These are phyloP conservation scores for Pisolithus sp. DNA, from an alignment of 768 basidiomycete species.

Conservation along the genomic window DNA sequence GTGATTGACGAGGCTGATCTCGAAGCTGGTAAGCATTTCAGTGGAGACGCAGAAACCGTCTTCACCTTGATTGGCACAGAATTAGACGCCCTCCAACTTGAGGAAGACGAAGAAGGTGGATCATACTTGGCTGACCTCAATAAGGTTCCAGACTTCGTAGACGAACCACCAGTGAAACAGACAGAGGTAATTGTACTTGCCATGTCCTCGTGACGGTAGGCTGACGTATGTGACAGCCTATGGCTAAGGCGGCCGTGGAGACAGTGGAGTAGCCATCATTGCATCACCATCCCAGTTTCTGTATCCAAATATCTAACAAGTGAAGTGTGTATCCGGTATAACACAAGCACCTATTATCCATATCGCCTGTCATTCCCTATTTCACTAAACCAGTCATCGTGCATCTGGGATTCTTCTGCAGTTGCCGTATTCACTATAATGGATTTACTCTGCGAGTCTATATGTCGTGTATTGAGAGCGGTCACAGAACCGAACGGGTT, in stretches of 20 bases:
- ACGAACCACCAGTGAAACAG: conserved; percentile 73
- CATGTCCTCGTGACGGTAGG: background rate
- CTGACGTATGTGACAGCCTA: conserved; percentile 28
- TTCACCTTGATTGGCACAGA: conserved; percentile 43
- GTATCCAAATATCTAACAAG: background rate
- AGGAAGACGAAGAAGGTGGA: conserved; percentile 85
- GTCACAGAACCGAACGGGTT: background rate
- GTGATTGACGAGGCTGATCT: conserved; percentile 97
- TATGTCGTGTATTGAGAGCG: conserved; percentile 5
- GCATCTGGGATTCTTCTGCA: conserved; percentile 46
- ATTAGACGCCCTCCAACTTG: conserved; percentile 87
- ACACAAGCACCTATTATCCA: conserved; percentile 44
- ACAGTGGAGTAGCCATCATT: conserved; percentile 32
- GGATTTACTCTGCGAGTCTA: conserved; percentile 84
- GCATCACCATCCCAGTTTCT: background rate
- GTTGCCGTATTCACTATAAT: conserved; percentile 69
- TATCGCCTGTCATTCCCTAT: conserved; percentile 49
- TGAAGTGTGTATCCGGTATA: conserved; percentile 3
- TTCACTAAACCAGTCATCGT: conserved; percentile 79
- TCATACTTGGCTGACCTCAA: conserved; percentile 84
- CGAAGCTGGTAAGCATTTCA: conserved; percentile 68
- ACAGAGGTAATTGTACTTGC: conserved; percentile 42
- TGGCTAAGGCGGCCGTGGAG: conserved; percentile 50
- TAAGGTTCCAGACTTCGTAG: conserved; percentile 88
- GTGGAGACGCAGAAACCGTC: background rate